Conservation (phyloP, 2,329 filamentous ascomycete species). For the Dendryphion nanum region DNA sequence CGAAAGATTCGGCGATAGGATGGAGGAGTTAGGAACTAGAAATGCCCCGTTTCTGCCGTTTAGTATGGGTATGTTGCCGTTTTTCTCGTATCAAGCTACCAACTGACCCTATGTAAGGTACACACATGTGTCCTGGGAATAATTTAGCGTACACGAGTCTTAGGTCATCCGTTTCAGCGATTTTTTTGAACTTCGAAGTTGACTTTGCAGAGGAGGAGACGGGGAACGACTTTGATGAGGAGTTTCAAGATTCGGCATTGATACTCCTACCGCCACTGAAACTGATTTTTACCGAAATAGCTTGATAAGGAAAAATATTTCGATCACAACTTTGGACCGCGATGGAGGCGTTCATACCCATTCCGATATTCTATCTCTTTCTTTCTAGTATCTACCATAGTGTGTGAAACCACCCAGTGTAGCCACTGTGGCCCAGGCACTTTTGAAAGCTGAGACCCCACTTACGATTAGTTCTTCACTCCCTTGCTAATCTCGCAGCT, state of each 20-base stretch:
- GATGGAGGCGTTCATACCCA: too few relatives aligned
- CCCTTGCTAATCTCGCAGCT: conserved; percentile 19
- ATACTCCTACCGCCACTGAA: conserved; percentile 29
- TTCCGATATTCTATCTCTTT: too few relatives aligned
- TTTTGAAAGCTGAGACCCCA: neutral
- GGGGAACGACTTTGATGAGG: conserved; percentile 21
- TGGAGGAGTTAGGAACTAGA: conserved; percentile 15
- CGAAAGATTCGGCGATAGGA: conserved; percentile 14
- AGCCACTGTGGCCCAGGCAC: too few relatives aligned
- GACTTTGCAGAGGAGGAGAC: conserved; percentile 19
- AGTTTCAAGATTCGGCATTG: conserved; percentile 16
- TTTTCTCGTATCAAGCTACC: neutral
- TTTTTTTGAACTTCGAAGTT: conserved; percentile 19
- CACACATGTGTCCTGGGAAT: conserved; percentile 18
- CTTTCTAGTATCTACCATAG: too few relatives aligned
- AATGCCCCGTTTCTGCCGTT: conserved; percentile 15
- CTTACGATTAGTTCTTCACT: neutral
- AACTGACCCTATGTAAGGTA: too few relatives aligned
- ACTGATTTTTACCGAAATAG: conserved; percentile 18
- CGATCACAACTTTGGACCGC: too few relatives aligned
- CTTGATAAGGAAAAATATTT: neutral
- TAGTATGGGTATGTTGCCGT: conserved; percentile 8
- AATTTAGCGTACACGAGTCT: conserved; percentile 17
- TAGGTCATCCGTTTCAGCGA: conserved; percentile 13
- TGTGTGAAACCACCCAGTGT: too few relatives aligned